Percentiles rank a stretch among this genome's conserved stretches.
Conservation (phyloP, 345 rosid species). For the Hibiscus syriacus region DNA sequence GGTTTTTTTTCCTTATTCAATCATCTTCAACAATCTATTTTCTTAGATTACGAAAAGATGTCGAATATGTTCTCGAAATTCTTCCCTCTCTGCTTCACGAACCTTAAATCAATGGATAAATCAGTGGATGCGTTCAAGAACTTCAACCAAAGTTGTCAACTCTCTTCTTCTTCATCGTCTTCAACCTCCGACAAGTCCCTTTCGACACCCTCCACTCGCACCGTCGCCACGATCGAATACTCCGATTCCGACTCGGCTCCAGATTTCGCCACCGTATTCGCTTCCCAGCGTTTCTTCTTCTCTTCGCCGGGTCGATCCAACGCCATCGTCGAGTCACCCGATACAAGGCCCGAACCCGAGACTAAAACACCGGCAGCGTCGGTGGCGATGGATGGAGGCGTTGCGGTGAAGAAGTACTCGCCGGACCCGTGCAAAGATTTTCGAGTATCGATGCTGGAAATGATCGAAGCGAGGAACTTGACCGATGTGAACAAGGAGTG, state of each 20-base stretch:
- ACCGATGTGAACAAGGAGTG: constrained; percentile 41
- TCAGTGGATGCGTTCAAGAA: not conserved
- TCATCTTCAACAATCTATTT: not conserved
- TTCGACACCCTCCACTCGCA: constrained; percentile 25
- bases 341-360: constrained; percentile 1
- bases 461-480: constrained; percentile 66
- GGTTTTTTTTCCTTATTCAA: not conserved
- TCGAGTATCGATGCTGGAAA: constrained; percentile 76
- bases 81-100: constrained; percentile 48
- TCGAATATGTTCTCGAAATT: constrained; percentile 53
- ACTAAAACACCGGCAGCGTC: constrained; percentile 6
- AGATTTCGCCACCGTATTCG: constrained; percentile 58
- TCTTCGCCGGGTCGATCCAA: constrained; percentile 89
- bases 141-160: too few species aligned
- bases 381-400: constrained; percentile 35
- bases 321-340: constrained; percentile 61
- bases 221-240: not conserved
- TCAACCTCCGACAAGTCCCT: constrained; percentile 32
- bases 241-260: constrained; percentile 21
- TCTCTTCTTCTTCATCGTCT: constrained; percentile 12
- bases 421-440: constrained; percentile 77
- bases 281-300: constrained; percentile 89
- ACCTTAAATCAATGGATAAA: constrained; percentile 24
- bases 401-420: constrained; percentile 55
- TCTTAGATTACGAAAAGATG: constrained; percentile 28